Evolutionary conservation across 148 eudicot species (phyloP), one percentile per base, ranked within the genome.

Genomic region (Camellia japonica): DNA sequence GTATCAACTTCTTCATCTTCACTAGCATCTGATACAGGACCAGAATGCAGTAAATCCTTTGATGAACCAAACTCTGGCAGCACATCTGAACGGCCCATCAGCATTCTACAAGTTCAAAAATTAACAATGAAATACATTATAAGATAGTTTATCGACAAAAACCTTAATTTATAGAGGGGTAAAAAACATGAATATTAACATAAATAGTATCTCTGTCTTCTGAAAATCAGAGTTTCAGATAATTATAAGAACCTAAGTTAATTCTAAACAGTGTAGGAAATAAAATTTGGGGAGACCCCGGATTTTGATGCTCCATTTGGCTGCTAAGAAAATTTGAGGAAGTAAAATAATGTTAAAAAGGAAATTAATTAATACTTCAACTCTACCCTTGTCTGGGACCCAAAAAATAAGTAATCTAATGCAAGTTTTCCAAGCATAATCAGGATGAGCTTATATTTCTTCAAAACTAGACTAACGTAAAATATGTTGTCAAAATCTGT

Each of bases 71-170:
- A 72, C 76, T 82, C 86, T 18, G 88, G 88, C 65, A 88, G 78
- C 64, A 83, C 82, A 56, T 83, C 93, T 19, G 91, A 78, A 59
- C 85, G 90, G 49, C 97, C 94, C 89, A 84, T 76, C 84, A 92
- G 82, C 98, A 94, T 94, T 84, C 87, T 78, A 69, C 47, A 42
- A 61, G 71, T 51, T 75, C 73, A 82, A 78, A 12, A 55, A 67
- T 14, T 23, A 73, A 30, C 49, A 55, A 56, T 7, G 41, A 56
- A 55, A 58, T 58, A 41, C 3, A 73, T 3, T 13, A 56, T 2
- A 30, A 19, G 10, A 72, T 5, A 72, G 58, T 30, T 20, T 52
- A 55, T 73, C 20, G 15, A 10, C 62, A 14, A 30, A 73, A 73
- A 41, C 49, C 76, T 43, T 12, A 73, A 23, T 30, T 61, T 3